Base-by-base conservation (phyloP, 306 rosid genomes). In the Trifolium pratense region DNA sequence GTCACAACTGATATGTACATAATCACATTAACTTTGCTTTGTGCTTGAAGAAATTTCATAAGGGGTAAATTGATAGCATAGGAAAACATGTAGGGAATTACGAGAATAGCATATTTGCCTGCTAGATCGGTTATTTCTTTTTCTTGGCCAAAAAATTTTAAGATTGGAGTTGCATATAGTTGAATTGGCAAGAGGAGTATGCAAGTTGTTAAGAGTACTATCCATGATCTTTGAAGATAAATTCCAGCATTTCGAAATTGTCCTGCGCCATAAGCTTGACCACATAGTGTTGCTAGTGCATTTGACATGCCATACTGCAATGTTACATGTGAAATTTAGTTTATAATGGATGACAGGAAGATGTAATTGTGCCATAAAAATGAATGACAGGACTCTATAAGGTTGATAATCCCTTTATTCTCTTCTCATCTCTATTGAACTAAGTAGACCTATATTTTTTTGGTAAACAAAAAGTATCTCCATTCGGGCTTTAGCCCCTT, bases 251-350 rank as follows among this genome's bases (percentile, higher is more conserved):
- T 45, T 32, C 84, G 34, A 20, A 86, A 69, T 51, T 82, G 80
- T 45, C 97, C 92, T 34, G 96, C 97, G 1, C 97, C 96, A 78
- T 68, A 88, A 6, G 93, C 93, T 86, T 92, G 96, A 5, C 97
- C 96, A 79, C 96, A 92, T 0, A 92, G 81, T 62, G 93, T 92
- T 75, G 73, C 86, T 3, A 88, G 36, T 17, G 93, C 90, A 70
- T 82, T 79, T 70, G 92, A 88, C 97, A 92, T 90, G 1, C 96
- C 96, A 68, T 55, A 39, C 86, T 74, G 74, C 68, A 78, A 74
- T 43, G 74, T 52, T 36, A 12, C 3, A 20, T 5, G 17, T 46
- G 18, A 43, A 3, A 43, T 12, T 43, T 43, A 43, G 49, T 43
- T 42, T 13, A 42, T 3, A 26, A n/a, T n/a, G n/a, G n/a, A n/a